Conservation (phyloP, 148 eudicot genomes). For the Fagopyrum homotropicum region DNA sequence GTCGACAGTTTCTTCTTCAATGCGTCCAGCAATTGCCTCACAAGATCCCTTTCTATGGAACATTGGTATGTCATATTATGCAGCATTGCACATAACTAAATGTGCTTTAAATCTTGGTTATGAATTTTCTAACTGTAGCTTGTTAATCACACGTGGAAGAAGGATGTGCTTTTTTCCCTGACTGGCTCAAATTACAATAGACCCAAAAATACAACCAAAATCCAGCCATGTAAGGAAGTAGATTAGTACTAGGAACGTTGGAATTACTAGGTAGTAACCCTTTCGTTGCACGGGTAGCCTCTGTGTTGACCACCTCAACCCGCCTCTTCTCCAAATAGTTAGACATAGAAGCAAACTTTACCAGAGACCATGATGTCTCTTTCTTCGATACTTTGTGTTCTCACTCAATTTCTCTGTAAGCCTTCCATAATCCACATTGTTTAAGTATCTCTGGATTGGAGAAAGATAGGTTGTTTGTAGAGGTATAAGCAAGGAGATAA, state of each 20-base stretch:
- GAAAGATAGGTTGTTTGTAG: background rate
- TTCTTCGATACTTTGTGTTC: background rate
- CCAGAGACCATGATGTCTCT: background rate
- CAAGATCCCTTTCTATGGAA: conserved; percentile 89
- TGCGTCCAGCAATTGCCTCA: conserved; percentile 95
- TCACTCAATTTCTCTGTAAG: background rate
- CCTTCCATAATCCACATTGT: background rate
- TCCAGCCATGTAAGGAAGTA: background rate
- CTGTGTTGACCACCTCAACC: background rate
- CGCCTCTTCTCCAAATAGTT: background rate
- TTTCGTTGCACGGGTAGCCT: background rate
- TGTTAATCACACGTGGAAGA: background rate
- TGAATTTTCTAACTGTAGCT: background rate
- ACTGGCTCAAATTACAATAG: background rate
- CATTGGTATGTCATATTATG: conserved; percentile 46
- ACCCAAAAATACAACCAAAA: background rate
- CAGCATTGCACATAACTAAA: background rate
- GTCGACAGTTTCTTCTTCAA: conserved; percentile 64
- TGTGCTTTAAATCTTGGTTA: background rate
- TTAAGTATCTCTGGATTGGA: background rate
- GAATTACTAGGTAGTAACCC: background rate
- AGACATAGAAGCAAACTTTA: background rate
- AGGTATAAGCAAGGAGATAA: background rate
- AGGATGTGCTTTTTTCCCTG: background rate
- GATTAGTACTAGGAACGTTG: background rate